Evolutionary conservation across 495 filamentous ascomycete species (phyloP).

Genomic region (Astrocystis sublimbata): DNA sequence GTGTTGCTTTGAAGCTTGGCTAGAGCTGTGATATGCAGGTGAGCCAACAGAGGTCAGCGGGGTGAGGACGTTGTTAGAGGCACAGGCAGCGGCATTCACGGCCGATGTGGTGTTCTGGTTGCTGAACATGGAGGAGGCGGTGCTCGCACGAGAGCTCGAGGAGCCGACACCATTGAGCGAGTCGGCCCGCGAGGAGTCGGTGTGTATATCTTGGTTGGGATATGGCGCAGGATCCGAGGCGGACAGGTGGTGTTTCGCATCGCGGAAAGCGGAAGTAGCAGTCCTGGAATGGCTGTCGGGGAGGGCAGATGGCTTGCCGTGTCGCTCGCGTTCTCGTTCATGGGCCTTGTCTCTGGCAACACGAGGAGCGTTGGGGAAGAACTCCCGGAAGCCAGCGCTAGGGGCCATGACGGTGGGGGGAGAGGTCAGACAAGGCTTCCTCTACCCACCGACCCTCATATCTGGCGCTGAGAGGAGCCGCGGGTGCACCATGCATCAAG

Average conservation of each 20-base stretch:
- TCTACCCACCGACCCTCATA: constrained; percentile 57
- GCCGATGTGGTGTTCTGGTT: constrained; percentile 49
- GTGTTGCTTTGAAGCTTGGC: constrained; percentile 37
- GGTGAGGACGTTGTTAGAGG: constrained; percentile 60
- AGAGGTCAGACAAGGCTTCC: constrained; percentile 43
- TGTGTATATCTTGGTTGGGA: constrained; percentile 51
- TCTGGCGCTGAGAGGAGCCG: constrained; percentile 41
- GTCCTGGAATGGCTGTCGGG: constrained; percentile 52
- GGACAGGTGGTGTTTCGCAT: constrained; percentile 41
- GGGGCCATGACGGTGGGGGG: constrained; percentile 73
- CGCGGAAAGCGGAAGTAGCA: constrained; percentile 33
- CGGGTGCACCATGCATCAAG: constrained; percentile 48
- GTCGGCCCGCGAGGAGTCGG: constrained; percentile 59
- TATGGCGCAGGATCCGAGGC: constrained; percentile 40
- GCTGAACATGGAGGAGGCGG: constrained; percentile 66
- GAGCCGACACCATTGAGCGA: constrained; percentile 65
- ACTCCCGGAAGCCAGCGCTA: constrained; percentile 79
- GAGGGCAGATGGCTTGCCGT: constrained; percentile 39
- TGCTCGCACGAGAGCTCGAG: constrained; percentile 65
- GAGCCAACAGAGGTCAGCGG: constrained; percentile 77
- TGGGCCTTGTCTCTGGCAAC: constrained; percentile 56
- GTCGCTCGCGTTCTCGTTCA: constrained; percentile 51
- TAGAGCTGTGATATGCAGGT: constrained; percentile 59
- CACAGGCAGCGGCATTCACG: constrained; percentile 49
- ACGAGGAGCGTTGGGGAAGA: constrained; percentile 82